phyloP scores from a whole-genome alignment of 2,329 filamentous ascomycete genomes.

The Trichoderma brevicompactum region DNA sequence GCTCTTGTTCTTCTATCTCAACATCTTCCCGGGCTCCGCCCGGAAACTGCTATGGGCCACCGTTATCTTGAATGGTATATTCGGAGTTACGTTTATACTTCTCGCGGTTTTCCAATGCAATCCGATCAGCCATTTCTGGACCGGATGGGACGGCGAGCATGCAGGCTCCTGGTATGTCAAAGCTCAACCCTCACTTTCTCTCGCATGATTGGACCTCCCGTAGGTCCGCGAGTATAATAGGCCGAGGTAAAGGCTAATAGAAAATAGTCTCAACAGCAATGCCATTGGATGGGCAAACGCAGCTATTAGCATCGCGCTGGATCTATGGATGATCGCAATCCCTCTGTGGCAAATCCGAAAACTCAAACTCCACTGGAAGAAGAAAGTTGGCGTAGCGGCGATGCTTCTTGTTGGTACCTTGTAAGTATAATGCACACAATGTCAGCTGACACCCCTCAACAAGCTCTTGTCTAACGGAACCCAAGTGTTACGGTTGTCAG shows the following conservation, averaged over 20 bases:
- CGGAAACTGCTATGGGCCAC: conserved; percentile 42
- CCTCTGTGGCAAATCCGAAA: conserved; percentile 45
- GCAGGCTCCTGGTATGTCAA: conserved; percentile 7
- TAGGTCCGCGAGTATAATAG: too few species aligned
- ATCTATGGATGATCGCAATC: conserved; percentile 49
- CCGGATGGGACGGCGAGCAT: conserved; percentile 9
- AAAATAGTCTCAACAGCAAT: conserved; percentile 45
- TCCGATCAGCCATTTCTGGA: conserved; percentile 49
- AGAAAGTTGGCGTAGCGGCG: conserved; percentile 48
- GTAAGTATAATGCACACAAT: conserved; percentile 34
- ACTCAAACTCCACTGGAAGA: conserved; percentile 45
- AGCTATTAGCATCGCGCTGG: conserved; percentile 47
- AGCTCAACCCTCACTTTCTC: background rate
- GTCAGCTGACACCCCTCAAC: background rate
- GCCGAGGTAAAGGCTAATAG: conserved; percentile 41
- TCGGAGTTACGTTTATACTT: conserved; percentile 42
- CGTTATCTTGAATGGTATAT: conserved; percentile 39
- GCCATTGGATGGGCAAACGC: conserved; percentile 49
- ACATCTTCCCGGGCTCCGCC: conserved; percentile 44
- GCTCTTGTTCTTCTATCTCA: conserved; percentile 49
- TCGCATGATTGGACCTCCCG: too few species aligned
- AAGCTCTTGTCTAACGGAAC: background rate
- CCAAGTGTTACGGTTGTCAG: conserved; percentile 40
- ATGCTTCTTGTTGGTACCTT: conserved; percentile 52
- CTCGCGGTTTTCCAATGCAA: conserved; percentile 45